phyloP scores from a whole-genome alignment of 495 filamentous ascomycete genomes.

The Letharia lupina region DNA sequence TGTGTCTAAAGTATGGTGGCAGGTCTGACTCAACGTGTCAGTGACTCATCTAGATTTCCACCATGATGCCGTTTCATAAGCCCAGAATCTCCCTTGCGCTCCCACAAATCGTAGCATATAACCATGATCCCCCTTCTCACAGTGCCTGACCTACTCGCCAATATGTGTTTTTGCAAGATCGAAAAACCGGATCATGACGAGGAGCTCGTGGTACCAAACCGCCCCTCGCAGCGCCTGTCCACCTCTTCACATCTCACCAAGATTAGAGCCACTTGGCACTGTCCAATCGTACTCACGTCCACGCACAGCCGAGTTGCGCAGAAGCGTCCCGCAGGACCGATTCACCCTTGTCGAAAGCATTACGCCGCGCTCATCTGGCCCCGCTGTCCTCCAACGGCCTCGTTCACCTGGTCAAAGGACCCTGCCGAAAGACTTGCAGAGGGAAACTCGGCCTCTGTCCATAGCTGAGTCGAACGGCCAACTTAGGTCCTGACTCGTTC shows the following conservation, averaged over 20 bases:
- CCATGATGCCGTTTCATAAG: neutral
- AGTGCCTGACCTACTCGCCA: neutral
- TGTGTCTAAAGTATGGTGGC: neutral
- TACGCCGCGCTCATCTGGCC: neutral
- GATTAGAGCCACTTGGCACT: neutral
- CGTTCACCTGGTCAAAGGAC: neutral
- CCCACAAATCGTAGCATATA: neutral
- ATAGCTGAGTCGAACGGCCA: neutral
- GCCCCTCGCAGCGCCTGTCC: neutral
- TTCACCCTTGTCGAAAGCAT: neutral
- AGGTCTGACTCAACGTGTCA: neutral
- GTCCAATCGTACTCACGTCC: neutral
- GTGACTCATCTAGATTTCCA: neutral
- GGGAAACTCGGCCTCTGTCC: neutral
- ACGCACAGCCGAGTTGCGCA: neutral
- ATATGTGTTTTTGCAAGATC: neutral
- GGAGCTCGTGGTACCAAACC: neutral
- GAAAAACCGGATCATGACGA: neutral
- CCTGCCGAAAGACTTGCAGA: neutral
- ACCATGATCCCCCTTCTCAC: neutral
- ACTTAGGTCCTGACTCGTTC: neutral
- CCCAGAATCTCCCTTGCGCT: neutral
- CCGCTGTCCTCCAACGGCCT: neutral
- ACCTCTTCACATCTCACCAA: neutral
- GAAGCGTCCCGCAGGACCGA: constrained; percentile 2